Evolutionary conservation across 2,329 filamentous ascomycete species (phyloP).

Genomic region (Zasmidium citrigriseum): DNA sequence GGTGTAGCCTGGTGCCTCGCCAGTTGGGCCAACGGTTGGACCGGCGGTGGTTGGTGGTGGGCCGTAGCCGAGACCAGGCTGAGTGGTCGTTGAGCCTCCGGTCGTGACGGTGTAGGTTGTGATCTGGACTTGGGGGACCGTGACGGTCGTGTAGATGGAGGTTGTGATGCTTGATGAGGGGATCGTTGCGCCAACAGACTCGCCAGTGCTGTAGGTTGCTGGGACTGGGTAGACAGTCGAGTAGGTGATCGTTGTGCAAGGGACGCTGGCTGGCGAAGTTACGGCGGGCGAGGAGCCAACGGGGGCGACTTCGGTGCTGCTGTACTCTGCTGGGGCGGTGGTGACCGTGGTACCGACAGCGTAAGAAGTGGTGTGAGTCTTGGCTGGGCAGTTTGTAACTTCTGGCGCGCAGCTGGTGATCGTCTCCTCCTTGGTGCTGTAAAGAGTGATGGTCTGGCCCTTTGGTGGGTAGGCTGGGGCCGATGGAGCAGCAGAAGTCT

Average conservation of each 20-base stretch:
- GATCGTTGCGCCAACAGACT: constrained; percentile 35
- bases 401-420: constrained; percentile 42
- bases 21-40: constrained; percentile 4
- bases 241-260: constrained; percentile 45
- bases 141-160: constrained; percentile 42
- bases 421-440: constrained; percentile 36
- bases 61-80: constrained; percentile 23
- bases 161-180: constrained; percentile 33
- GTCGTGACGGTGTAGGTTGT: constrained; percentile 23
- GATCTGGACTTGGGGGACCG: constrained; percentile 42
- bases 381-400: constrained; percentile 39
- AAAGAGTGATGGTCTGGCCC: constrained; percentile 22
- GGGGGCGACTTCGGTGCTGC: constrained; percentile 18
- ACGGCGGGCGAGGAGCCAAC: constrained; percentile 10
- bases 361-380: constrained; percentile 16
- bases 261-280: constrained; percentile 25
- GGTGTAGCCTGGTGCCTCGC: background rate
- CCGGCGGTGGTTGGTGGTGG: constrained; percentile 11
- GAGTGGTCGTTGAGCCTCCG: constrained; percentile 12
- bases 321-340: constrained; percentile 9
- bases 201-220: constrained; percentile 38
- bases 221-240: constrained; percentile 38
- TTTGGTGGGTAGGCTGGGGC: constrained; percentile 9
- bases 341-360: constrained; percentile 23
- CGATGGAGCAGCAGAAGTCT: constrained; percentile 10